Evolutionary conservation across 139 green algal genomes (phyloP), one percentile per base, ranked within the genome.

Genomic region (Tetradesmus lagerheimii): DNA sequence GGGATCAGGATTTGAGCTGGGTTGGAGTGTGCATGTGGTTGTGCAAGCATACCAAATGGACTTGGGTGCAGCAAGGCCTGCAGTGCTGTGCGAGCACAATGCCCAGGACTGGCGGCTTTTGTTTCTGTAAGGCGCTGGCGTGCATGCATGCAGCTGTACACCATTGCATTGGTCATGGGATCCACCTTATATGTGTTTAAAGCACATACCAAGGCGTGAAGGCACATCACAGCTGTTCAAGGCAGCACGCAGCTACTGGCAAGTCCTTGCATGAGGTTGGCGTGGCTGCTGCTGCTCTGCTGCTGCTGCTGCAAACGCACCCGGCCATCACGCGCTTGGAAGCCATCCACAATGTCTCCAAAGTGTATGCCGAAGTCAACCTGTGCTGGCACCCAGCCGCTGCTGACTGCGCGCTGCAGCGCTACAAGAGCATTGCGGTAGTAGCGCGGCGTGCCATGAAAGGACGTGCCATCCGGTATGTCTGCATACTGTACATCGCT

Each of bases 381-480:
- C 0, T 87, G 53, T 2, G 87, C 35, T 0, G 62, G 47, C 6
- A 90, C 80, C 92, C 93, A 97, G 0, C 41, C 76, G 0, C 80
- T 34, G n/a, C 74, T 45, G 0, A 96, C 93, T 38, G 96, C 95
- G 0, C 87, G 64, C 38, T 85, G 37, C 50, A 95, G 74, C 12
- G 80, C 92, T 15, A 94, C 79, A 71, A 96, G 75, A 0, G 89
- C 87, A 14, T 92, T 89, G 47, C 80, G 43, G 89, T 98, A 98
- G 89, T 93, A 98, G 9, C 97, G 87, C 0, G 96, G 95, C 0
- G 92, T 90, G 25, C 96, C 96, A 34, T 95, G 90, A 75, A 97
- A 98, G 41, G 88, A 95, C 16, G 71, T 29, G 1, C 96, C 96
- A 77, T 98, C 94, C 4, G 91, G 85, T 27, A 97, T 96, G 83